Evolutionary conservation across 495 filamentous ascomycete genomes (phyloP), one percentile per base, ranked within the genome.

Genomic region (Aspergillus affinis): DNA sequence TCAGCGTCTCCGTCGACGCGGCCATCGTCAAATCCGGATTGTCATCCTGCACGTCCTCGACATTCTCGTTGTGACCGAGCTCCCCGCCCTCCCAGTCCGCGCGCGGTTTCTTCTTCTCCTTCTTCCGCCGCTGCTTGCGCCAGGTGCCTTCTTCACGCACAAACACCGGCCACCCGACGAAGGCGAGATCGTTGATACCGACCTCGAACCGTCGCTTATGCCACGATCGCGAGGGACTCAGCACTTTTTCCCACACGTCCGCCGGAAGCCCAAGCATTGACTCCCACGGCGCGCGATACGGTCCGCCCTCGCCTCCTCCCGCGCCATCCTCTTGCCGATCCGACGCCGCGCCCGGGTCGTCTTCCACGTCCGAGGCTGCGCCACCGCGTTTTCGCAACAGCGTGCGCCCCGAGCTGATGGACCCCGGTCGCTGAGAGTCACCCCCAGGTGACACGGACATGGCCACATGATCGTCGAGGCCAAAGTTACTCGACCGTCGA

Each of bases 181-280:
- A 96, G 48, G 88, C 85, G 50, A 94, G 74, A 58, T 90, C 89
- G 65, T 97, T 92, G 6, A 98, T 78, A 4, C 87, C 88, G 52
- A 97, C 78, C 69, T 97, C 92, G 68, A 97, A 97, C 17, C 87
- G 86, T 60, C 84, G 84, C 76, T 94, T 93, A 68, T 96, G 90
- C 75, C 87, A 93, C n/a, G 86, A 84, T 51, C 83, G 77, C 54
- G 85, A 83, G 12, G 94, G 94, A 45, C 88, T 91, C 55, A 98
- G 74, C 48, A 98, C 73, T 62, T 88, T 93, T 67, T 92, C 90
- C 65, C 97, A 85, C 29, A 90, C 88, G 54, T 86, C 87, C 19
- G 87, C 87, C 8, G 84, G 83, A 57, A 92, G 87, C 8, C 90
- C 91, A 47, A 92, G 76, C 13, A 96, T 80, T 20, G 84, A 86